phyloP scores from a whole-genome alignment of 768 basidiomycete genomes.

The Sarcodon sp. region DNA sequence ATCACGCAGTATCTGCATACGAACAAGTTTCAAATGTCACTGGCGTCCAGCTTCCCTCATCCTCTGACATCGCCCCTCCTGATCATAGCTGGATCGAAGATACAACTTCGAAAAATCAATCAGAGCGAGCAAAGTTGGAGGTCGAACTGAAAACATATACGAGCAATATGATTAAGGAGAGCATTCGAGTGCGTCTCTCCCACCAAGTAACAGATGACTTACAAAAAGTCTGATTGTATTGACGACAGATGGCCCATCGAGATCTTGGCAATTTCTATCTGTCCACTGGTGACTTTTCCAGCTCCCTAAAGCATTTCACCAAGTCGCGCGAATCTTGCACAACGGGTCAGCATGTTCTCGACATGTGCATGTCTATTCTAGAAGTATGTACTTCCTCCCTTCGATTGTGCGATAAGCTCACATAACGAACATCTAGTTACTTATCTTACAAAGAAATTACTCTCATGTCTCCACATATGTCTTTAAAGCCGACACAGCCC shows the following conservation, averaged over 20 bases:
- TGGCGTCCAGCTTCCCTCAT: slow-evolving; percentile 28
- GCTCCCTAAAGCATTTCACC: slow-evolving; percentile 72
- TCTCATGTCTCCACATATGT: slow-evolving; percentile 84
- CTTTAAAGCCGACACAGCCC: slow-evolving; percentile 88
- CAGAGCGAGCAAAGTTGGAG: slow-evolving; percentile 77
- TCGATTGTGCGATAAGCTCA: not conserved
- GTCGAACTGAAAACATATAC: slow-evolving; percentile 91
- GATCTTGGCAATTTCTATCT: slow-evolving; percentile 78
- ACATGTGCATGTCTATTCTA: slow-evolving; percentile 77
- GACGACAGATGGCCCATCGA: slow-evolving; percentile 74
- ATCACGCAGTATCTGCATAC: slow-evolving; percentile 37
- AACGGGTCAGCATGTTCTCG: slow-evolving; percentile 83
- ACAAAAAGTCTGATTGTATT: not conserved
- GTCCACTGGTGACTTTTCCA: slow-evolving; percentile 54
- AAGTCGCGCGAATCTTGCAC: slow-evolving; percentile 90
- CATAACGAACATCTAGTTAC: slow-evolving; percentile 33
- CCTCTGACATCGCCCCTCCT: slow-evolving; percentile 33
- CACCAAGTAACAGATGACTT: not conserved
- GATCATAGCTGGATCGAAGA: slow-evolving; percentile 71
- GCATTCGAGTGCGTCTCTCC: slow-evolving; percentile 60
- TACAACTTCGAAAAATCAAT: slow-evolving; percentile 45
- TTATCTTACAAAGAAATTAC: slow-evolving; percentile 81
- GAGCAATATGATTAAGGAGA: slow-evolving; percentile 98
- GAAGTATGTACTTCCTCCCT: slow-evolving; percentile 34
- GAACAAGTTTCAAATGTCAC: slow-evolving; percentile 25